Conservation (phyloP, 805 yeast genomes). For the Metschnikowia anglica region DNA sequence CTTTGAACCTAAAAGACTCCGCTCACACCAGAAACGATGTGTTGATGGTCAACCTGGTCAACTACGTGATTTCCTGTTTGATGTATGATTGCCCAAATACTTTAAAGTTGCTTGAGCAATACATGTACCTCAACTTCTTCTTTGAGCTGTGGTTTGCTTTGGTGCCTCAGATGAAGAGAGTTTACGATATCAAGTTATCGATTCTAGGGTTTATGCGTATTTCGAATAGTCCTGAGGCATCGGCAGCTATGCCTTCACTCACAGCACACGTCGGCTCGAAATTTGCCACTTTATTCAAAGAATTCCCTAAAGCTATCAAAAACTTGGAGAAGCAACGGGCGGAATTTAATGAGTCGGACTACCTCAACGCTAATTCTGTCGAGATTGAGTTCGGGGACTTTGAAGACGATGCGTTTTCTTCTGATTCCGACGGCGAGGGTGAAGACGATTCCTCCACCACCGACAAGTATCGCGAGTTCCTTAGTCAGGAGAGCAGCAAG, state of each 20-base stretch:
- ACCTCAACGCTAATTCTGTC: constrained; percentile 13
- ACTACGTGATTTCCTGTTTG: constrained; percentile 63
- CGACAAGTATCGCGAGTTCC: constrained; percentile 49
- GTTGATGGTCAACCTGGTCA: constrained; percentile 51
- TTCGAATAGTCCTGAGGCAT: constrained; percentile 27
- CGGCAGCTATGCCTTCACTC: constrained; percentile 35
- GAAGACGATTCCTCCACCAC: constrained; percentile 26
- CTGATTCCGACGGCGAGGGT: constrained; percentile 24
- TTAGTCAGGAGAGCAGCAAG: constrained; percentile 45
- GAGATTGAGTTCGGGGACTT: constrained; percentile 9
- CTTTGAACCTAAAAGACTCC: constrained; percentile 23
- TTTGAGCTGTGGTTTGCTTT: constrained; percentile 66
- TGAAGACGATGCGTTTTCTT: constrained; percentile 17
- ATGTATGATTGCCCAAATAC: constrained; percentile 59
- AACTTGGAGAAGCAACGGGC: constrained; percentile 62
- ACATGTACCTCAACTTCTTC: constrained; percentile 39
- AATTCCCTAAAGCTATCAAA: constrained; percentile 70
- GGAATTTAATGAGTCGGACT: constrained; percentile 44
- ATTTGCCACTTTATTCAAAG: constrained; percentile 52
- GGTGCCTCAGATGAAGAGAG: constrained; percentile 58
- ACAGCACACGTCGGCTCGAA: constrained; percentile 41
- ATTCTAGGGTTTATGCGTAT: constrained; percentile 62
- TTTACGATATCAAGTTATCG: constrained; percentile 77
- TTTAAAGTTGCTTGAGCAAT: constrained; percentile 48
- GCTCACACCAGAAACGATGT: constrained; percentile 32